Evolutionary conservation across 768 basidiomycete species (phyloP), one percentile per base, ranked within the genome.

Genomic region (Phaeotremella skinneri): DNA sequence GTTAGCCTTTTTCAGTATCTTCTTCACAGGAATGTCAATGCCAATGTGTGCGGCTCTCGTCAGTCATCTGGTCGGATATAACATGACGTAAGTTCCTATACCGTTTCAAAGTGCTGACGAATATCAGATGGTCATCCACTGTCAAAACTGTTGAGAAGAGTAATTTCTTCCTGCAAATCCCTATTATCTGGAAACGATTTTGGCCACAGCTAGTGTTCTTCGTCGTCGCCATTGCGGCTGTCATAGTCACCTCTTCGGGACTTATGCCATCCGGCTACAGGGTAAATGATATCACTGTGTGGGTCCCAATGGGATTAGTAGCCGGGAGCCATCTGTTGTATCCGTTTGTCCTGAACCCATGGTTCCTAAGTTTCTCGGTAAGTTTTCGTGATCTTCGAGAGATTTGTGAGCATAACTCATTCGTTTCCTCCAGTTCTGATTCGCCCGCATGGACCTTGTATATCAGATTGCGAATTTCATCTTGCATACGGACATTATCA

Each of bases 151-250:
- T 92, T 39, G 87, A 91, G 76, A 82, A 84, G 49, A 89, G 87
- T 4, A 92, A 91, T 73, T 91, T 94, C 81, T 91, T 88, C 83
- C 83, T 87, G 55, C 91, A 94, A 75, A 85, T 91, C 13, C 91
- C 91, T 1, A 83, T 84, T 56, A 91, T 93, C 72, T 79, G 87
- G 70, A 84, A 85, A 63, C 86, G 90, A 2, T 93, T 89, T 79
- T 85, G 87, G 81, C 68, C 64, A 84, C 48, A 82, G 61, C 57
- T 82, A 20, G 55, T 88, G 21, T 85, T 83, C 47, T 79, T 81
- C 17, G 61, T 80, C 11, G 27, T 69, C n/a, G 30, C 62, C 45
- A 49, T 70, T 16, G 70, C 67, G 66, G 81, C 77, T 7, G 80
- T 74, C 43, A 85, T 90, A 72, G 63, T 91, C 27, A 78, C 90